phyloP scores from a whole-genome alignment of 208 protist species.

The Acanthamoeba triangularis region DNA sequence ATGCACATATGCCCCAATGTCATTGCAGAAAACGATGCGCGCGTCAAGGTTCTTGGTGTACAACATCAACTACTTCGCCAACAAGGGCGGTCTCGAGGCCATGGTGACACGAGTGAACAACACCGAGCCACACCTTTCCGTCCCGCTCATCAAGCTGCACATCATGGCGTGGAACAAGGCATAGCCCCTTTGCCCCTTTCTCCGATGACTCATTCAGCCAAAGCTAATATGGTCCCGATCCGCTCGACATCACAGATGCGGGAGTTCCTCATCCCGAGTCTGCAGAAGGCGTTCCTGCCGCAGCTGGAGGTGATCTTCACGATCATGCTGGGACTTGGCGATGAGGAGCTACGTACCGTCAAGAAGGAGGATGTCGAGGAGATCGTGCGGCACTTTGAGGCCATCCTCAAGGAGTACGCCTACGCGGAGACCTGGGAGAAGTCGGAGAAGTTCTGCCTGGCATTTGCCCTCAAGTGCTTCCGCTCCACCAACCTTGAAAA shows the following conservation, averaged over 20 bases:
- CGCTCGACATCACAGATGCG: not conserved
- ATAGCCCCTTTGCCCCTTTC: not conserved
- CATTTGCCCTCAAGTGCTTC: conserved; percentile 75
- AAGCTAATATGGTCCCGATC: not conserved
- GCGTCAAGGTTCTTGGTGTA: conserved; percentile 16
- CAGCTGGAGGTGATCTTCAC: conserved; percentile 9
- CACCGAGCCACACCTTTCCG: not conserved
- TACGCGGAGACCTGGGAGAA: conserved; percentile 13
- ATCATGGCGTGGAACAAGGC: conserved; percentile 19
- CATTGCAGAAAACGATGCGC: not conserved
- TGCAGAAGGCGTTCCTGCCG: conserved; percentile 32
- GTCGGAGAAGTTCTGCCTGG: conserved; percentile 52
- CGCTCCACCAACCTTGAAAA: conserved; percentile 47
- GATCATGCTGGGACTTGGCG: not conserved
- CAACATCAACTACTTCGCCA: conserved; percentile 74
- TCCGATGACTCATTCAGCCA: not conserved
- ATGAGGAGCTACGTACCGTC: conserved; percentile 25
- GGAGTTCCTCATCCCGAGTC: not conserved
- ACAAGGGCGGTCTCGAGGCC: conserved; percentile 58
- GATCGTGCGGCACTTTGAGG: conserved; percentile 52
- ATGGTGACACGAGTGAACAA: conserved; percentile 31
- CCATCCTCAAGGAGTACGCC: conserved; percentile 18
- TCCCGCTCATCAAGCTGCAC: conserved; percentile 32
- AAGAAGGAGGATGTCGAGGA: conserved; percentile 68
- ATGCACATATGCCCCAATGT: not conserved